phyloP scores from a whole-genome alignment of 441 rosid genomes.

The Populus hybrid region DNA sequence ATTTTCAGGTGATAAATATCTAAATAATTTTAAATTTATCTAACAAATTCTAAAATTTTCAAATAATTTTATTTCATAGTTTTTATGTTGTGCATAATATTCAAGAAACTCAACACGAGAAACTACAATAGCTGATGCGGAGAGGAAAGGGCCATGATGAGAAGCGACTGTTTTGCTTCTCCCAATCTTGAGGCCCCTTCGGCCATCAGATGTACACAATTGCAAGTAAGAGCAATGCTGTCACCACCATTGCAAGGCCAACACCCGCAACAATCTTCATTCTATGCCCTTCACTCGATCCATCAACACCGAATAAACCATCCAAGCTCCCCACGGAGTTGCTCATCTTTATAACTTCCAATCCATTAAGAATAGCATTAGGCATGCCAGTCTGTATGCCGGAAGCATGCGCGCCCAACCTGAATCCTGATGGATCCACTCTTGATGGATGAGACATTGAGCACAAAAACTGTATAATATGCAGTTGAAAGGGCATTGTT shows the following conservation, averaged over 20 bases:
- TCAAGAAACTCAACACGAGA: too few relatives aligned
- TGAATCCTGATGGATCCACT: conserved; percentile 52
- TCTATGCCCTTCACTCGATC: conserved; percentile 23
- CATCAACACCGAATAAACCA: conserved; percentile 58
- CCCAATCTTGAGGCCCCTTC: conserved; percentile 60
- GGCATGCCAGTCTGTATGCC: conserved; percentile 35
- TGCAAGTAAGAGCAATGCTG: conserved; percentile 64
- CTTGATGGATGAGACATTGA: conserved; percentile 47
- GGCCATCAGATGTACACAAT: conserved; percentile 64
- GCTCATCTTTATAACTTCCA: conserved; percentile 81
- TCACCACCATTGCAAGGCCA: conserved; percentile 72
- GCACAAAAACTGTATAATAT: conserved; percentile 58
- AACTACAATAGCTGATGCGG: conserved; percentile 47
- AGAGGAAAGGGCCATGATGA: conserved; percentile 75
- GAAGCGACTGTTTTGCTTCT: conserved; percentile 49
- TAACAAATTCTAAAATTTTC: too few relatives aligned
- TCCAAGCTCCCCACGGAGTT: conserved; percentile 60
- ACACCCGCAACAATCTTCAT: conserved; percentile 61
- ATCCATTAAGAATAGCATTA: conserved; percentile 70
- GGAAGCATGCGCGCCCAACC: conserved; percentile 45
- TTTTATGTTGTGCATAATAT: too few relatives aligned
- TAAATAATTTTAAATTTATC: too few relatives aligned
- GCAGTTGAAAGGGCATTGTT: too few relatives aligned
- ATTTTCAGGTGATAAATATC: too few relatives aligned
- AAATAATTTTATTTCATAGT: too few relatives aligned